Conservation (phyloP, 2,329 filamentous ascomycete genomes). For the Cryphonectria nitschkei region DNA sequence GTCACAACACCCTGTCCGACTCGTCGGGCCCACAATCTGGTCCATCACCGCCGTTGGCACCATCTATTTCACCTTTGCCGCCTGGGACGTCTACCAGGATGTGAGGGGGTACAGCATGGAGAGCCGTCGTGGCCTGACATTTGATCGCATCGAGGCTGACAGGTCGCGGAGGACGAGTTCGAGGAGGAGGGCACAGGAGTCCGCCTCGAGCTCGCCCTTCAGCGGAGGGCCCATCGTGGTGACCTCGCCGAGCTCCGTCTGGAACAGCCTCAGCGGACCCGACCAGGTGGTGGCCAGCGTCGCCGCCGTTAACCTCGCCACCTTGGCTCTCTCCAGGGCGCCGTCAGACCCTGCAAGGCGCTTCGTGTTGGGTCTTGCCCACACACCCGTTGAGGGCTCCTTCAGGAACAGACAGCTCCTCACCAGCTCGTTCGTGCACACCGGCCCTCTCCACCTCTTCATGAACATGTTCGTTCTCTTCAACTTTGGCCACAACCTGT, state of each 20-base stretch:
- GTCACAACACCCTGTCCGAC: constrained; percentile 27
- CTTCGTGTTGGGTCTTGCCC: constrained; percentile 13
- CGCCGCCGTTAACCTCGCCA: constrained; percentile 29
- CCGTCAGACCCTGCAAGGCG: constrained; percentile 21
- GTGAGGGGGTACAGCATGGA: constrained; percentile 11
- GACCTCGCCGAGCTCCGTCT: constrained; percentile 23
- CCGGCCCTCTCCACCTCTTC: constrained; percentile 33
- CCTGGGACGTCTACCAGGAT: constrained; percentile 20
- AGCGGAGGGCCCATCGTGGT: constrained; percentile 15
- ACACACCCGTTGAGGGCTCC: constrained; percentile 17
- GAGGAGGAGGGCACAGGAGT: not conserved
- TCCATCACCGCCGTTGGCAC: constrained; percentile 29
- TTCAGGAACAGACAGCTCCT: constrained; percentile 30
- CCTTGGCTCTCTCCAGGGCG: constrained; percentile 24
- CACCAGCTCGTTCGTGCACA: constrained; percentile 38
- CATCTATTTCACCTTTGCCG: constrained; percentile 25
- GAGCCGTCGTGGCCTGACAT: constrained; percentile 17
- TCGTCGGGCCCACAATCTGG: constrained; percentile 32
- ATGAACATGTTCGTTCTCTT: constrained; percentile 37
- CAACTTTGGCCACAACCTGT: constrained; percentile 34
- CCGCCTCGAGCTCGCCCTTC: constrained; percentile 1
- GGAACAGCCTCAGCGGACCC: constrained; percentile 28
- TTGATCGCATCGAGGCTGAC: constrained; percentile 23
- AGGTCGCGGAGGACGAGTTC: not conserved
- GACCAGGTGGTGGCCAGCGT: constrained; percentile 27